phyloP scores from a whole-genome alignment of 495 filamentous ascomycete species.

The Oidiodendron maius region DNA sequence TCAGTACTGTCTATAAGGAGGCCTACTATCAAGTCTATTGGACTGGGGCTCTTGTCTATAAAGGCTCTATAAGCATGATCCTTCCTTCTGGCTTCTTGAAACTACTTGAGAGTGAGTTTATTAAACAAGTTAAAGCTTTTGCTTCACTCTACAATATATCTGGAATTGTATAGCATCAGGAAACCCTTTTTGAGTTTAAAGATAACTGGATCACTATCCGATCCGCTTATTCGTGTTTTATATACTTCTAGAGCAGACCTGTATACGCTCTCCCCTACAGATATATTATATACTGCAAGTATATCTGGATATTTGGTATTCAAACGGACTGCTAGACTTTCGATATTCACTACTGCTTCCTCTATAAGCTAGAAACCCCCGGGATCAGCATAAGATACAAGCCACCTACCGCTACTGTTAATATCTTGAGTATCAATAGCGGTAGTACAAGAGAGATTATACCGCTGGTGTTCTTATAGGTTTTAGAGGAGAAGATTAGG shows the following conservation, averaged over 20 bases:
- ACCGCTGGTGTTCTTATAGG: conserved; percentile 13
- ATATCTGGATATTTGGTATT: background rate
- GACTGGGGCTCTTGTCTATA: background rate
- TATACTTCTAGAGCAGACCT: too few species aligned
- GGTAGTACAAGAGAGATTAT: conserved; percentile 21
- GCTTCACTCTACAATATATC: too few species aligned
- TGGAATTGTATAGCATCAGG: too few species aligned
- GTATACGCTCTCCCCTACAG: too few species aligned
- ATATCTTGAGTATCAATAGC: conserved; percentile 22
- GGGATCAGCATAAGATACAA: conserved; percentile 14
- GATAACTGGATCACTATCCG: too few species aligned
- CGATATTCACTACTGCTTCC: conserved; percentile 15
- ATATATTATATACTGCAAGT: too few species aligned
- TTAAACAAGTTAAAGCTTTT: background rate
- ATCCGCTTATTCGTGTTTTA: too few species aligned
- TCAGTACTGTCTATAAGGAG: conserved; percentile 16
- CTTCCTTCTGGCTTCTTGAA: background rate
- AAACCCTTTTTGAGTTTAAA: too few species aligned
- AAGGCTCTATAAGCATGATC: conserved; percentile 1
- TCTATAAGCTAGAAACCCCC: conserved; percentile 11
- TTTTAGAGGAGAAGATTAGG: conserved; percentile 13
- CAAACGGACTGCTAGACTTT: conserved; percentile 15
- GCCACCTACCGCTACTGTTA: conserved; percentile 20
- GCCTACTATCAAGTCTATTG: background rate
- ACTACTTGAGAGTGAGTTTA: too few species aligned